Evolutionary conservation across 495 filamentous ascomycete species (phyloP), one percentile per base, ranked within the genome.

Genomic region (Staphylotrichum tortipilum): DNA sequence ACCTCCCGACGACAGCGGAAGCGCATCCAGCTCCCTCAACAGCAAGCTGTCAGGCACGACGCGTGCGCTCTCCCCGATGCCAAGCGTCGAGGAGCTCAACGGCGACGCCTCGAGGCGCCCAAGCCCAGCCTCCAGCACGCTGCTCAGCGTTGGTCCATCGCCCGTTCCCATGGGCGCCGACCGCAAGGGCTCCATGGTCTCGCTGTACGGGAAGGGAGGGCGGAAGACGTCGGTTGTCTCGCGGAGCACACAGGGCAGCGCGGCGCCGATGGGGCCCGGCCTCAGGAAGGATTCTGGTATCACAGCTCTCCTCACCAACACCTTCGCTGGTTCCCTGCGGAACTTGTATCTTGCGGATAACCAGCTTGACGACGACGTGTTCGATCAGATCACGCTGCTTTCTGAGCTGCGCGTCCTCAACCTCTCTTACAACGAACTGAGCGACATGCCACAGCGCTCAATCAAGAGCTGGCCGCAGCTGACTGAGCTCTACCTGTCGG

Each of bases 321-420:
- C 89, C 2, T 95, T 98, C 72, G 84, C 86, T 29, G 81, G 80
- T 5, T 92, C 88, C 12, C 72, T 98, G 33, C 76, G 83, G 47
- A 81, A 92, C 59, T 68, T 99, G 2, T 89, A 84, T 55, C 75
- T 99, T 42, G 94, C 92, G 6, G 92, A 99, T 62, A 99, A 99
- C 60, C 78, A 88, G 51, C 71, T 99, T 10, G 84, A 88, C 42
- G 92, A 97, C 58, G 92, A 97, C 52, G 83, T 92, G 3, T 95
- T 96, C 58, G 88, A 95, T 53, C 86, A 96, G 60, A 73, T 97
- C 26, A 83, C 79, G 0, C 74, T 88, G 21, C 79, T 99, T 11
- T 75, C 82, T 1, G 94, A 96, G 61, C 67, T 99, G 42, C 82
- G 92, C 12, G 75, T 94, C 35, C 73, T 99, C 40, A 99, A 99